Evolutionary conservation across 345 rosid genomes (phyloP), one percentile per base, ranked within the genome.

Genomic region (Syzygium aromaticum): DNA sequence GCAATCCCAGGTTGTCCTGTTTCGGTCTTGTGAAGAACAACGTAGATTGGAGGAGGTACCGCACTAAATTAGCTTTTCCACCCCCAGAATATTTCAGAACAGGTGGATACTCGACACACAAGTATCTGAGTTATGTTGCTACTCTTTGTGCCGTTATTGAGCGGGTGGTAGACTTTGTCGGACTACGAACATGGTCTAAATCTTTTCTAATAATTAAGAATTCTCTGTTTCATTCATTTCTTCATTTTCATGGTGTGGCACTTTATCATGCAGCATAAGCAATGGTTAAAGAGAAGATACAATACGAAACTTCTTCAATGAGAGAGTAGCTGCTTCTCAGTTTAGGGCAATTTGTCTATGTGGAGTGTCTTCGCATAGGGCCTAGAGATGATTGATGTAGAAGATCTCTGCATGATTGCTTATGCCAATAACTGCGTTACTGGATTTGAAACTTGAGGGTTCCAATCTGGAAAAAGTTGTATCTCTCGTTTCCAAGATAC

Each of bases 21-120:
- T 92, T 92, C 73, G 94, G 94, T 52, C 91, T 92, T 40, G 90
- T 90, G 93, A 92, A 92, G 92, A 92, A 92, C 84, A 92, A 93
- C 56, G 86, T 93, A 89, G 92, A 91, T 87, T 93, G 93, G 78
- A 92, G 91, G 90, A 92, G 93, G 73, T 89, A 87, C 49, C 91
- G 94, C 84, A 92, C 92, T 5, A 91, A 92, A 86, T 89, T 92
- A 92, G 93, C 94, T 53, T 92, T 92, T 84, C 91, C 94, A 78
- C 93, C 94, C 61, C 93, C 94, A 3, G 94, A 92, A 56, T 92
- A 92, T 90, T 85, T 91, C 77, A 89, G 91, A 87, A 90, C 93
- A 30, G 94, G 94, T 92, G 88, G 84, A 28, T 61, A n/a, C 53
- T 19, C 33, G 12, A 33, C 51, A 13, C 59, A 30, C 25, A 22